Conservation (phyloP, 176 grass and related monocot species). For the Avena sativa region DNA sequence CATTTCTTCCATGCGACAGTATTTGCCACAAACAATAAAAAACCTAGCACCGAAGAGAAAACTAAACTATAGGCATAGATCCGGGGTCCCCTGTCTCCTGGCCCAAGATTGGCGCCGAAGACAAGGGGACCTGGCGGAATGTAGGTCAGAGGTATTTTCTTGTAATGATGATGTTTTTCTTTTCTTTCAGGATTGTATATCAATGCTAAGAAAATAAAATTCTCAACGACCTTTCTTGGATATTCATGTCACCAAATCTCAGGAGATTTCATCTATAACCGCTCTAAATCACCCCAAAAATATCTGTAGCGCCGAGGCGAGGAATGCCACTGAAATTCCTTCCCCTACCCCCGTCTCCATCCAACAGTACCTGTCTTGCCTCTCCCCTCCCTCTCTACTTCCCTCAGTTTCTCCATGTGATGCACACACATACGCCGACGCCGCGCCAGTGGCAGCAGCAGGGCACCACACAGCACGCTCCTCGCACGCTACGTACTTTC, state of each 20-base stretch:
- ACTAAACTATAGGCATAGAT: too few relatives aligned
- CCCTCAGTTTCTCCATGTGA: not conserved
- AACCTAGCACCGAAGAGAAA: too few relatives aligned
- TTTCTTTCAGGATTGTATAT: too few relatives aligned
- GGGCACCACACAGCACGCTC: not conserved
- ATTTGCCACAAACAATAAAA: too few relatives aligned
- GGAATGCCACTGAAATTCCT: constrained; percentile 7
- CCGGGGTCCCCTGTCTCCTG: too few relatives aligned
- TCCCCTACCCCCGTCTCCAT: constrained; percentile 12
- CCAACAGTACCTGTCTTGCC: not conserved
- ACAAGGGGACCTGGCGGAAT: too few relatives aligned
- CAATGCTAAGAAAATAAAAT: not conserved
- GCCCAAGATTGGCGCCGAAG: too few relatives aligned
- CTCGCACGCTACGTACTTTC: not conserved
- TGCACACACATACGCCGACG: not conserved
- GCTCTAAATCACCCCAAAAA: not conserved
- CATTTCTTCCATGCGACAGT: too few relatives aligned
- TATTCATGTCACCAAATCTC: not conserved
- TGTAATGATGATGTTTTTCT: too few relatives aligned
- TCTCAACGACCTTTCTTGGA: not conserved
- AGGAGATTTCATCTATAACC: not conserved
- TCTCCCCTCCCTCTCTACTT: not conserved
- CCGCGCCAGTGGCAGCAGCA: not conserved
- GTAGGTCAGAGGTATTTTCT: too few relatives aligned
- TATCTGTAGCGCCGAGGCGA: not conserved